Percentiles rank a stretch among this genome's conserved stretches.
Conservation (phyloP, 306 rosid genomes). For the Trichosanthes cucumerina region DNA sequence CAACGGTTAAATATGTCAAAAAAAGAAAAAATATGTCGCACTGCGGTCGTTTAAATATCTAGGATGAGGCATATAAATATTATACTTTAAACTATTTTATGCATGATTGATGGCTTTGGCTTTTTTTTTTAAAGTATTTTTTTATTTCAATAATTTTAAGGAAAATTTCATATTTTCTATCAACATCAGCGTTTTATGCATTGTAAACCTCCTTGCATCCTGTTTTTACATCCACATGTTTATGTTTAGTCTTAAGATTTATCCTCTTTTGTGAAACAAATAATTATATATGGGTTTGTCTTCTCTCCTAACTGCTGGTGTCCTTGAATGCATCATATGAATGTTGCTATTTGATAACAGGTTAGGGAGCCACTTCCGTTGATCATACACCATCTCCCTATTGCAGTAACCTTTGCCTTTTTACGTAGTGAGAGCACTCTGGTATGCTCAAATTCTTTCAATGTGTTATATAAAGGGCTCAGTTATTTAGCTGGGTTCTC, state of each 20-base stretch:
- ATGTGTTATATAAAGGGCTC: conserved; percentile 5
- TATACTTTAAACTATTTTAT: neutral
- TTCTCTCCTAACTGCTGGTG: neutral
- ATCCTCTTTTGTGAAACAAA: neutral
- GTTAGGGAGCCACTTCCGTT: conserved; percentile 78
- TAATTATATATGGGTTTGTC: neutral
- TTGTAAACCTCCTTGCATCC: neutral
- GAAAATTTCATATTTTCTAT: neutral
- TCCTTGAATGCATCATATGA: neutral
- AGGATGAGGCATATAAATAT: neutral
- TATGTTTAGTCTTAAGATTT: neutral
- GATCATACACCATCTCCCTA: conserved; percentile 83
- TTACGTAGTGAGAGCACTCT: conserved; percentile 49
- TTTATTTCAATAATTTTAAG: neutral
- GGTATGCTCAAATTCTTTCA: conserved; percentile 27
- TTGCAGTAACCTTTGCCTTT: conserved; percentile 87
- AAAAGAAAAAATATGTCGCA: neutral
- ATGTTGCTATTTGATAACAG: conserved; percentile 33
- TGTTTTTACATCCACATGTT: neutral
- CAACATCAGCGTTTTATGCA: neutral
- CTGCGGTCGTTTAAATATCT: neutral
- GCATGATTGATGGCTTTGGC: neutral
- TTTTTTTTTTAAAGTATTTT: neutral
- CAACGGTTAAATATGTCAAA: neutral
- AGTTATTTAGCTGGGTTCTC: neutral